Percentiles rank a stretch among this genome's conserved stretches.
phyloP scores from a whole-genome alignment of 352 stramenopile species.

The Phytophthora cryptogea region DNA sequence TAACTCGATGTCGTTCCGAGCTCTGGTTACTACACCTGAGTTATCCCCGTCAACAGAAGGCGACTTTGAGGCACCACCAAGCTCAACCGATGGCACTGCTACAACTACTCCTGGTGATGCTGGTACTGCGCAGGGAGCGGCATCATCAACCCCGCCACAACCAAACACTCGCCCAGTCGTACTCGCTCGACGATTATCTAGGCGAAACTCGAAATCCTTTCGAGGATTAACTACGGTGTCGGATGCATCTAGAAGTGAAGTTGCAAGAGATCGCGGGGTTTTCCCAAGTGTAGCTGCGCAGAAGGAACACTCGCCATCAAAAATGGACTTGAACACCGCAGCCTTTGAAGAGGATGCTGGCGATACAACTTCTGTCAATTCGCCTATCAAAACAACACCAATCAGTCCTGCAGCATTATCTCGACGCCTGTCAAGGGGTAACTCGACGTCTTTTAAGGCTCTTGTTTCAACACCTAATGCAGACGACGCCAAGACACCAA shows the following conservation, averaged over 20 bases:
- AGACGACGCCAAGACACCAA: neutral
- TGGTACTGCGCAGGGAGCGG: neutral
- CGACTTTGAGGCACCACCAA: no score
- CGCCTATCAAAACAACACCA: neutral
- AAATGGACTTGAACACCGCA: neutral
- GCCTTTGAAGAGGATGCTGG: neutral
- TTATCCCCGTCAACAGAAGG: neutral
- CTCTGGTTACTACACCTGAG: constrained; percentile 3
- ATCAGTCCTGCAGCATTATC: neutral
- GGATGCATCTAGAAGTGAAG: neutral
- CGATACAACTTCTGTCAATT: neutral
- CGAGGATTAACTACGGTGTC: constrained; percentile 1
- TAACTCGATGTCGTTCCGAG: constrained; percentile 21
- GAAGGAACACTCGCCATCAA: neutral
- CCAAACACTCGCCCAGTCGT: neutral
- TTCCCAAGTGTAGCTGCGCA: neutral
- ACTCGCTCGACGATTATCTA: constrained; percentile 5
- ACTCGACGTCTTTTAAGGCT: constrained; percentile 1
- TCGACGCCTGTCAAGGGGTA: constrained; percentile 1
- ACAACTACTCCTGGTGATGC: neutral
- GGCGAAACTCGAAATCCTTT: constrained; percentile 1
- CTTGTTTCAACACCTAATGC: constrained; percentile 4
- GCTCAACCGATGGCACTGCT: no score
- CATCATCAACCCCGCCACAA: neutral
- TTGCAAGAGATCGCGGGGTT: neutral